Base-by-base conservation (phyloP, 495 filamentous ascomycete species). In the Aspergillus indologenus region DNA sequence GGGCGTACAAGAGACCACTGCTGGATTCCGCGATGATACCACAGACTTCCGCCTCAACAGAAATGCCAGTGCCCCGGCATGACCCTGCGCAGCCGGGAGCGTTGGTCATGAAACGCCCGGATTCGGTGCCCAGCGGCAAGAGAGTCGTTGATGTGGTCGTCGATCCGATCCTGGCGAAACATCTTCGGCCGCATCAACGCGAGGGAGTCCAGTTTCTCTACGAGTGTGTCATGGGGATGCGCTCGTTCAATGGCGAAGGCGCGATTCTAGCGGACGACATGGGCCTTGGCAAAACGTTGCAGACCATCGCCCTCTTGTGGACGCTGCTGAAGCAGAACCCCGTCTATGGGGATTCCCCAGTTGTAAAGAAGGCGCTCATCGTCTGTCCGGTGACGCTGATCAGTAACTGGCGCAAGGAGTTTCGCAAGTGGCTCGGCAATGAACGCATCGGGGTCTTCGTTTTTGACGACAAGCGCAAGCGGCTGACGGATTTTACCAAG, bases 221-320 rank as follows among this genome's bases (percentile, higher is more conserved):
- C 63, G 89, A 92, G 70, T 91, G 89, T 68, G 85, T 93, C 0
- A 93, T 93, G 89, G 89, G 89, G 12, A 82, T 90, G 80, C 77
- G 86, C 45, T 68, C 76, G 24, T 90, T 84, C 61, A 84, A 86
- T 60, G 88, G 89, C 0, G 82, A 87, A 65, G 89, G 89, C 12
- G 89, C 87, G 3, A 87, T 93, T 54, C 73, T 93, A 29, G 90
- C 90, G 4, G 89, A 93, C 65, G 90, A 92, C 61, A 92, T 92
- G 89, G 89, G 89, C 3, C 64, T 92, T 9, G 89, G 89, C 14
- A 92, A 92, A 65, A 91, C 90, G 5, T 66, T 92, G 42, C 89
- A 91, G 70, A 91, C 88, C 0, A 92, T 93, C 57, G 78, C 90
- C 0, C 69, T 93, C 24, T 62, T 93, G 21, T 93, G 89, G 89